Conservation (phyloP, 2,329 filamentous ascomycete species). For the Colletotrichum tanaceti region DNA sequence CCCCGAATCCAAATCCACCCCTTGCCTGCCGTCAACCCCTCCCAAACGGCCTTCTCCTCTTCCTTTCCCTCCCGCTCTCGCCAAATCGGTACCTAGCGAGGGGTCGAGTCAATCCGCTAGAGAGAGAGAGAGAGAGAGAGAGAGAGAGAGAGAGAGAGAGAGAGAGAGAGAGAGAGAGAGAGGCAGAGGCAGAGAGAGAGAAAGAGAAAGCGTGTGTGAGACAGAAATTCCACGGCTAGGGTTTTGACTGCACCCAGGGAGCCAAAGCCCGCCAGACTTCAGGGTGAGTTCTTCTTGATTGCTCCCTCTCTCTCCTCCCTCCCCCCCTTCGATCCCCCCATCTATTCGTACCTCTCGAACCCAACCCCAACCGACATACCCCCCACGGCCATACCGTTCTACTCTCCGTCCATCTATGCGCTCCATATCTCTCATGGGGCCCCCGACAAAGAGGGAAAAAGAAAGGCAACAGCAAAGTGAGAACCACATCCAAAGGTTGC, state of each 20-base stretch:
- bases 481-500: not conserved
- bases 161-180: too few species aligned
- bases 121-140: not conserved
- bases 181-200: too few species aligned
- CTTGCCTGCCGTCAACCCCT: not conserved
- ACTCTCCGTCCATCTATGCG: not conserved
- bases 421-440: not conserved
- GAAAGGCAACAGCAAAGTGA: not conserved
- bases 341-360: constrained; percentile 1
- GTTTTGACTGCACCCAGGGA: constrained; percentile 5
- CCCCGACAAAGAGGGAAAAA: not conserved
- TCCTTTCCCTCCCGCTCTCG: constrained; percentile 5
- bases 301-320: not conserved
- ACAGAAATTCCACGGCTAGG: constrained; percentile 1
- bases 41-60: not conserved
- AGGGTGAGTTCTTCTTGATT: constrained; percentile 4
- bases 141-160: too few species aligned
- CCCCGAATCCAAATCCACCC: not conserved
- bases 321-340: not conserved
- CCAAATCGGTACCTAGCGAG: constrained; percentile 2
- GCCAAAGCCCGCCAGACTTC: too few species aligned
- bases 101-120: constrained; percentile 4
- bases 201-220: too few species aligned
- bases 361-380: not conserved
- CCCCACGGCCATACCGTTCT: not conserved